These are phyloP conservation scores for Ophiocordyceps camponoti-floridani DNA, from an alignment of 2,329 filamentous ascomycete genomes.

Conservation along the genomic window DNA sequence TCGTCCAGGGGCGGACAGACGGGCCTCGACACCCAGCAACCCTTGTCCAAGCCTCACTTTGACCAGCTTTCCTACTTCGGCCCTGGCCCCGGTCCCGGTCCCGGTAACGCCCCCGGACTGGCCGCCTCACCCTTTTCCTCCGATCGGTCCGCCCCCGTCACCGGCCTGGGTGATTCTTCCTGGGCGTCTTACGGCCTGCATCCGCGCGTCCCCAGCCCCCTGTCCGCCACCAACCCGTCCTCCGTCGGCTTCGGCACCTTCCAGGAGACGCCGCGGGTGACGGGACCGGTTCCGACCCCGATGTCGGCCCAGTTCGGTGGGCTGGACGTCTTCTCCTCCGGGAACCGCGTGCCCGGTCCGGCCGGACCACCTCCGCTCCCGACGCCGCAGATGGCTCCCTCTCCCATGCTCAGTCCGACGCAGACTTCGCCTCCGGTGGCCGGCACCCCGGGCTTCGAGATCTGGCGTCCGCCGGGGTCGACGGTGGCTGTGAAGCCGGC, in stretches of 20 bases:
- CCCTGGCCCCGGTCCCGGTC: neutral
- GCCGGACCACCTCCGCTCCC: constrained; percentile 8
- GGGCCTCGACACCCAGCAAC: constrained; percentile 7
- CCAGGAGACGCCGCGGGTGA: constrained; percentile 11
- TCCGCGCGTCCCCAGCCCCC: constrained; percentile 14
- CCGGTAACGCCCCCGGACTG: neutral
- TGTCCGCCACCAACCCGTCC: constrained; percentile 11
- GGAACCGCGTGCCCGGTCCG: constrained; percentile 10
- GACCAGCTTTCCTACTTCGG: constrained; percentile 2
- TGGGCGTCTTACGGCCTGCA: constrained; percentile 13
- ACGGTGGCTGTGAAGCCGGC: constrained; percentile 9
- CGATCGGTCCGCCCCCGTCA: constrained; percentile 13
- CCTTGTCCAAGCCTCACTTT: constrained; percentile 5
- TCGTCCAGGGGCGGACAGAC: constrained; percentile 13
- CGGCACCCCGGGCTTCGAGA: constrained; percentile 19
- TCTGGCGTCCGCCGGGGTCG: constrained; percentile 18
- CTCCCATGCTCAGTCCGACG: constrained; percentile 6
- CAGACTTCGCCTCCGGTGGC: constrained; percentile 7
- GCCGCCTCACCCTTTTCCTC: constrained; percentile 4
- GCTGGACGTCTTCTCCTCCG: constrained; percentile 15
- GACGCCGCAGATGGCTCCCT: constrained; percentile 4
- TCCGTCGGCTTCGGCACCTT: constrained; percentile 14
- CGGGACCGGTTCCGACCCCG: constrained; percentile 10
- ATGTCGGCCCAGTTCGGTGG: constrained; percentile 13
- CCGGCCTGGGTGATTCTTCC: constrained; percentile 13